Base-by-base conservation (phyloP, 176 grass and related monocot genomes). In the Phyllostachys edulis region DNA sequence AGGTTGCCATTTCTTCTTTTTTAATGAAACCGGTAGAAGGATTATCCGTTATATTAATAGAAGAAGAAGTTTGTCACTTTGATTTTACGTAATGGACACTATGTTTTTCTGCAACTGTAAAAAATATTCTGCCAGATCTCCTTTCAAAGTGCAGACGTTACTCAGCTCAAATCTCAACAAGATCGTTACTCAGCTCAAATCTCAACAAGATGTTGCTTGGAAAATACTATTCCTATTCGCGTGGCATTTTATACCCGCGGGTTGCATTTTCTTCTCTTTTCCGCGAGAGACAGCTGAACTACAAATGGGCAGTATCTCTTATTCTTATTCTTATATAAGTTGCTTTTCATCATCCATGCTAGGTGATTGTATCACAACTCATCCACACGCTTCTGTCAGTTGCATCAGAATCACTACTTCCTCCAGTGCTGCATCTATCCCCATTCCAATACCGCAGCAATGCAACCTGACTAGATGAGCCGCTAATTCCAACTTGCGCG, bases 391-490 rank as follows among this genome's bases (percentile, higher is more conserved):
- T 79, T 80, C 47, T 13, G 7, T 27, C 1, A 15, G 69, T 18
- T 52, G 77, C 7, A 82, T 57, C 83, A 26, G 78, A 90, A 71
- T 86, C 83, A 71, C 34, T 56, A 27, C 23, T 40, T 71, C 62
- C 77, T 9, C 41, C 7, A n/a, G 59, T 75, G 67, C 5, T 68
- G 69, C 51, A 61, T 51, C 52, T 46, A 67, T 73, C 61, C 67
- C 24, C 38, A 20, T 40, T 69, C 83, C 71, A 70, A 67, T 41
- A 63, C 54, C 36, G 9, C 82, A 0, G 16, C 76, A 69, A 26
- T 82, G 83, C 61, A 24, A 6, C 66, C 17, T 83, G 80, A 88
- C 80, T 84, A 78, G 80, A 88, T 16, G 17, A 64, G 4, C 76
- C 37, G 6, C 34, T 23, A 10, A 37, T 65, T 52, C 56, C 67